phyloP scores from a whole-genome alignment of 257 asterid genomes.

The Solanum sitiens region DNA sequence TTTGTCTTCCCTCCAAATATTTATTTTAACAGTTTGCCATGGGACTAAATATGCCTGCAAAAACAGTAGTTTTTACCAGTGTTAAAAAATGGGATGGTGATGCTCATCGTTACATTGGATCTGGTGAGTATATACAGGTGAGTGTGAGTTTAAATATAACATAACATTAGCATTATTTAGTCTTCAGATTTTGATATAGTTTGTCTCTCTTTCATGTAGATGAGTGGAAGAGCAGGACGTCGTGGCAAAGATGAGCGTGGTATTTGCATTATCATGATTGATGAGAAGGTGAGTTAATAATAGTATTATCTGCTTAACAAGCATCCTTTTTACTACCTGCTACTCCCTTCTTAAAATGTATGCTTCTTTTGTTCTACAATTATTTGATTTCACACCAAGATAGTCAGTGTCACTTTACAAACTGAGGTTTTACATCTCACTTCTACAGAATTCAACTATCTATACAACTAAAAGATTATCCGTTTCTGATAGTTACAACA shows the following conservation, averaged over 20 bases:
- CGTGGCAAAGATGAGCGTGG: slow-evolving; percentile 98
- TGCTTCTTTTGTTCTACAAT: background rate
- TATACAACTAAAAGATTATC: background rate
- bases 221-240: slow-evolving; percentile 99
- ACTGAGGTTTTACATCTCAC: background rate
- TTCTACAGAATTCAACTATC: background rate
- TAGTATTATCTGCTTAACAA: background rate
- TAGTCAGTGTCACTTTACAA: background rate
- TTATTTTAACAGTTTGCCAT: slow-evolving; percentile 59
- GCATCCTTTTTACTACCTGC: background rate
- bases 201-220: slow-evolving; percentile 28
- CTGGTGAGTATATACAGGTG: slow-evolving; percentile 99
- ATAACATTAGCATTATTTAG: background rate
- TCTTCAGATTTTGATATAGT: background rate
- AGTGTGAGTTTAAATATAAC: slow-evolving; percentile 7
- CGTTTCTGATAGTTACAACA: background rate
- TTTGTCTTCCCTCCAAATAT: slow-evolving; percentile 1
- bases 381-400: background rate
- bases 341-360: background rate
- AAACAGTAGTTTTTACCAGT: slow-evolving; percentile 90
- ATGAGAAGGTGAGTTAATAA: slow-evolving; percentile 53
- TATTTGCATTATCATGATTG: slow-evolving; percentile 89
- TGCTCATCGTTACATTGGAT: slow-evolving; percentile 88
- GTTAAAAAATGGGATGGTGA: slow-evolving; percentile 97
- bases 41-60: slow-evolving; percentile 99